Base-by-base conservation (phyloP, 805 yeast genomes). In the Allodekkera sacchari region DNA sequence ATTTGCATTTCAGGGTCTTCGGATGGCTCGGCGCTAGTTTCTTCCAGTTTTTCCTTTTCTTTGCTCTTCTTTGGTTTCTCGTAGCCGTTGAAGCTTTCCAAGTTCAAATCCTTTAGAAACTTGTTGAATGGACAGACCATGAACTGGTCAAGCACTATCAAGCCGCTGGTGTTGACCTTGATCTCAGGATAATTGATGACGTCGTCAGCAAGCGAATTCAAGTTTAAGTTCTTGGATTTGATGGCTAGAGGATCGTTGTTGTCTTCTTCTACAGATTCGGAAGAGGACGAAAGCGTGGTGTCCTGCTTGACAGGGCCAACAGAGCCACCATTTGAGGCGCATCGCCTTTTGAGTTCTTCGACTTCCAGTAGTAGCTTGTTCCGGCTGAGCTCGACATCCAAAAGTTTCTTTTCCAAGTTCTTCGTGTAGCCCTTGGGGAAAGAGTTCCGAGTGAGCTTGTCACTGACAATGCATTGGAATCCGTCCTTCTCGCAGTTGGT, bases 391-490 rank as follows among this genome's bases (percentile, higher is more conserved):
- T 81, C 87, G 33, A 81, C 57, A 21, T 66, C 67, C 21, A 73
- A 66, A 27, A 82, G 60, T 43, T 72, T 74, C 34, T 64, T 65
- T 46, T 82, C 94, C 42, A 82, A 56, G 44, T 74, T 75, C 54
- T 79, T 84, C 1, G 94, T 82, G 47, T 82, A 82, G 0, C 92
- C 89, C 45, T 77, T 77, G 3, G 92, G 89, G 39, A 81, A 79
- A 2, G 88, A 83, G 37, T 85, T 63, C 53, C 94, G 64, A 0
- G 87, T 74, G 18, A 82, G 55, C 48, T 77, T 79, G 55, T 81
- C 89, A 34, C 81, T 71, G 4, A 81, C 80, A 25, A 74, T 68
- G 52, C 94, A 82, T 27, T 68, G 74, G 44, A 76, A 77, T 1
- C 77, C 79, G 26, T 77, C 73, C 39, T 70, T 70, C 22, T 60